Evolutionary conservation across 495 filamentous ascomycete genomes (phyloP).

Genomic region (Jackrogersella minutella): DNA sequence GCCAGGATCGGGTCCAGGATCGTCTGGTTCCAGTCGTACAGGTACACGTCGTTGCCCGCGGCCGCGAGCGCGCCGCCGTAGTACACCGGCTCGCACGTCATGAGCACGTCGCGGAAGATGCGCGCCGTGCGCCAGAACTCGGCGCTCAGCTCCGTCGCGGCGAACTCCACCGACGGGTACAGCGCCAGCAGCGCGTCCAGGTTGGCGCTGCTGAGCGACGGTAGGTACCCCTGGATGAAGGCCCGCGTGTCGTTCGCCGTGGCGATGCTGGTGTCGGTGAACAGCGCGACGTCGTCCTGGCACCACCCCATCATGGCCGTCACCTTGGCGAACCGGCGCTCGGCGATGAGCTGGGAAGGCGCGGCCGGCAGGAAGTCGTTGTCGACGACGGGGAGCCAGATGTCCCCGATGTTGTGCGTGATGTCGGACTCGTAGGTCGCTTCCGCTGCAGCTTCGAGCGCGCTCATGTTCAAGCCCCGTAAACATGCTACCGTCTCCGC

Average conservation of each 20-base stretch:
- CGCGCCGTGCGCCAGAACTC: slow-evolving; percentile 56
- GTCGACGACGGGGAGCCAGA: slow-evolving; percentile 51
- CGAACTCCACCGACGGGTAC: slow-evolving; percentile 53
- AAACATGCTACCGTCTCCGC: slow-evolving; percentile 63
- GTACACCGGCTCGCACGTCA: slow-evolving; percentile 55
- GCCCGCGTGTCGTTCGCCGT: slow-evolving; percentile 54
- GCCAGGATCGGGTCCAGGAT: slow-evolving; percentile 46
- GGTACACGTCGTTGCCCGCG: slow-evolving; percentile 44
- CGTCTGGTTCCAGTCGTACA: slow-evolving; percentile 57
- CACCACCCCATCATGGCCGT: slow-evolving; percentile 47
- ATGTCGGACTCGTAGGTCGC: slow-evolving; percentile 25
- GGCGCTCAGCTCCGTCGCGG: slow-evolving; percentile 35
- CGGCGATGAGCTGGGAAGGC: slow-evolving; percentile 48
- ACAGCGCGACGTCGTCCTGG: slow-evolving; percentile 36
- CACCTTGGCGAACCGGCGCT: slow-evolving; percentile 47
- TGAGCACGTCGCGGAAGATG: slow-evolving; percentile 56
- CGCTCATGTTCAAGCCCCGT: slow-evolving; percentile 56
- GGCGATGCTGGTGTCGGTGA: slow-evolving; percentile 45
- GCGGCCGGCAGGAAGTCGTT: slow-evolving; percentile 51
- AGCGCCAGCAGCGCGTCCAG: slow-evolving; percentile 42
- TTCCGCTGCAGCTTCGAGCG: slow-evolving; percentile 53
- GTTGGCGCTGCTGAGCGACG: slow-evolving; percentile 48
- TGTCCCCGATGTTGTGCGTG: slow-evolving; percentile 41
- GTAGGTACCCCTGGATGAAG: slow-evolving; percentile 64
- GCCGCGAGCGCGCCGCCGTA: slow-evolving; percentile 50